A percentile compares a stretch with the other conserved stretches of the same genome.
These are phyloP conservation scores for Stylonectria norvegica DNA, from an alignment of 2,329 filamentous ascomycete genomes.

Conservation along the genomic window DNA sequence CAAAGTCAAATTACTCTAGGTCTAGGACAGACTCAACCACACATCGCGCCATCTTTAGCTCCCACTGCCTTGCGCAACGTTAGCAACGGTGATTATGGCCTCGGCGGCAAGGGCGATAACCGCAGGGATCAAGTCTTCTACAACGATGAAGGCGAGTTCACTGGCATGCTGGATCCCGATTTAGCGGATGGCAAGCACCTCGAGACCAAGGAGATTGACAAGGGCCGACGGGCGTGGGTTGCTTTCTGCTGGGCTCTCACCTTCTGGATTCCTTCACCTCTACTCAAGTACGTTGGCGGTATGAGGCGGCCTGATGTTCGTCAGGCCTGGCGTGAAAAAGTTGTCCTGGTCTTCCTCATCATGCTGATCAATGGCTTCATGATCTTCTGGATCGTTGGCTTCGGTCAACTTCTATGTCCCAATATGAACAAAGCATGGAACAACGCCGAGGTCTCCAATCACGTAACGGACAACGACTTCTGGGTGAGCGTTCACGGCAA, in stretches of 20 bases:
- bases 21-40: constrained; percentile 36
- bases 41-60: constrained; percentile 56
- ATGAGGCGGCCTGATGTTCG: constrained; percentile 98
- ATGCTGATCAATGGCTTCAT: constrained; percentile 74
- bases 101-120: constrained; percentile 81
- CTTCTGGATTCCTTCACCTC: constrained; percentile 89
- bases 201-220: constrained; percentile 62
- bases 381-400: constrained; percentile 87
- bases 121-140: constrained; percentile 73
- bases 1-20: constrained; percentile 51
- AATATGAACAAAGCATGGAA: constrained; percentile 90
- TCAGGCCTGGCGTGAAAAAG: constrained; percentile 95
- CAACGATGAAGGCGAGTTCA: constrained; percentile 64
- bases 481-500: constrained; percentile 84
- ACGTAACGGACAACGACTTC: constrained; percentile 72
- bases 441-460: constrained; percentile 62
- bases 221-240: constrained; percentile 73
- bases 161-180: constrained; percentile 71
- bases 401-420: constrained; percentile 83
- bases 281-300: constrained; percentile 76
- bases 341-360: constrained; percentile 80
- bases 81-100: constrained; percentile 76
- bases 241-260: constrained; percentile 79
- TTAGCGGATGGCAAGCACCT: constrained; percentile 73
- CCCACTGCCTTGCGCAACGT: constrained; percentile 57